Base-by-base conservation (phyloP, 2,329 filamentous ascomycete genomes). In the Eutypella sp. region DNA sequence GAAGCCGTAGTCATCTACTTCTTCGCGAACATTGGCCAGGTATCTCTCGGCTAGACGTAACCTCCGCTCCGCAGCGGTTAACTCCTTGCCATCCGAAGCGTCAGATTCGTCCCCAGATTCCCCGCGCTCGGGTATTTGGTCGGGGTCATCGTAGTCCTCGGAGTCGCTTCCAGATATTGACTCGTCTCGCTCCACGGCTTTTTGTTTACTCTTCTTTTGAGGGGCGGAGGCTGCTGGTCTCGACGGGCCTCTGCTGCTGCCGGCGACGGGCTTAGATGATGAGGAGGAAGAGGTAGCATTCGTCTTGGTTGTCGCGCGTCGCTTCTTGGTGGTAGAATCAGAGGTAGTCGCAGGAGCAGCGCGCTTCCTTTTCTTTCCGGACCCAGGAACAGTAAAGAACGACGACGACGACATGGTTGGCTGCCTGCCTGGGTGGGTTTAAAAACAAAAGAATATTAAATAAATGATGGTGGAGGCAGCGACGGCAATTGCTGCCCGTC, bases 341-440 rank as follows among this genome's bases (percentile, higher is more conserved):
- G 36, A 39, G 11, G 19, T n/a, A 2, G 36, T 23, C 15, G 71
- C 62, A 22, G 76, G 74, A 46, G 72, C 67, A 6, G 73, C 61
- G 50, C 91, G 79, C 76, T 97, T 97, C 59, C 93, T 79, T 78
- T 97, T 97, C 72, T 88, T 89, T 62, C 92, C 86, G 42, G 87
- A 85, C 34, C 87, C 86, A 5, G 93, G 90, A 33, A 85, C 74
- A 42, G 91, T 96, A 70, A 99, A 99, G 70, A 97, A 99, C 33
- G 91, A 96, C 61, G 92, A 95, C 91, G 95, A n/a, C n/a, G n/a
- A n/a, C n/a, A n/a, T n/a, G n/a, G n/a, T n/a, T n/a, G n/a, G n/a
- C n/a, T n/a, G n/a, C n/a, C n/a, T n/a, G n/a, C n/a, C n/a, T n/a
- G n/a, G n/a, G n/a, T n/a, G n/a, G n/a, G n/a, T n/a, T n/a, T n/a